A percentile compares a stretch with the other conserved stretches of the same genome.
Conservation (phyloP, 208 protist genomes). For the Phytomonas sp. region DNA sequence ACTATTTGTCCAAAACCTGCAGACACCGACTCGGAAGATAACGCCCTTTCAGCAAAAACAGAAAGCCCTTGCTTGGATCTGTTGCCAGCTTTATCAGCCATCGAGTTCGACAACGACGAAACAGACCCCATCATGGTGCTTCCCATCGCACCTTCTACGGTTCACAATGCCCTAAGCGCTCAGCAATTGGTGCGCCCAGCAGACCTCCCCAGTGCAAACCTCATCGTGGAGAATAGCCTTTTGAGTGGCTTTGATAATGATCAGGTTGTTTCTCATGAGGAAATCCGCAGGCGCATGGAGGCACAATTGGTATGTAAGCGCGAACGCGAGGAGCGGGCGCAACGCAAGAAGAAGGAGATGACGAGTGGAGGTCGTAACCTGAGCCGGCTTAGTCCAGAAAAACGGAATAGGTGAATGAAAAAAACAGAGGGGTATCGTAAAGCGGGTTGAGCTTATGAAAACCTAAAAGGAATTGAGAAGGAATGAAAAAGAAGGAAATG, state of each 20-base stretch:
- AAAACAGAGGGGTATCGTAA: neutral
- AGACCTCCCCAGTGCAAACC: slow-evolving; percentile 70
- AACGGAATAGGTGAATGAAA: neutral
- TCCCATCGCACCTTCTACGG: slow-evolving; percentile 30
- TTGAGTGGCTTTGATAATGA: slow-evolving; percentile 46
- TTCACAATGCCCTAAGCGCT: slow-evolving; percentile 47
- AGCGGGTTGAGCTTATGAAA: neutral
- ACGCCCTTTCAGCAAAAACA: slow-evolving; percentile 9
- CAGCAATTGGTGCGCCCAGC: slow-evolving; percentile 48
- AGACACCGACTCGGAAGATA: slow-evolving; percentile 7
- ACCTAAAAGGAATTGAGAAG: neutral
- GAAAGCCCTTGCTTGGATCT: slow-evolving; percentile 15
- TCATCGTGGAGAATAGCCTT: slow-evolving; percentile 24
- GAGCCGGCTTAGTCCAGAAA: neutral
- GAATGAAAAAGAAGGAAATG: slow-evolving; percentile 6
- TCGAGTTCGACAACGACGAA: slow-evolving; percentile 20
- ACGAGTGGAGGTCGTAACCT: slow-evolving; percentile 9
- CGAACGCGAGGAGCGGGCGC: slow-evolving; percentile 71
- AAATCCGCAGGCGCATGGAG: slow-evolving; percentile 80
- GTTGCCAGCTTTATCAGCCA: slow-evolving; percentile 16
- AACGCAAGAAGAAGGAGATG: slow-evolving; percentile 43
- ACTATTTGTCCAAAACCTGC: neutral
- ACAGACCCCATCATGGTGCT: slow-evolving; percentile 33
- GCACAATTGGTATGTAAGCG: slow-evolving; percentile 54
- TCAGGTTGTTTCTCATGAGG: slow-evolving; percentile 76